Evolutionary conservation across 108 stramenopile species (phyloP), one percentile per base, ranked within the genome.

Genomic region (Skeletonema tropicum): DNA sequence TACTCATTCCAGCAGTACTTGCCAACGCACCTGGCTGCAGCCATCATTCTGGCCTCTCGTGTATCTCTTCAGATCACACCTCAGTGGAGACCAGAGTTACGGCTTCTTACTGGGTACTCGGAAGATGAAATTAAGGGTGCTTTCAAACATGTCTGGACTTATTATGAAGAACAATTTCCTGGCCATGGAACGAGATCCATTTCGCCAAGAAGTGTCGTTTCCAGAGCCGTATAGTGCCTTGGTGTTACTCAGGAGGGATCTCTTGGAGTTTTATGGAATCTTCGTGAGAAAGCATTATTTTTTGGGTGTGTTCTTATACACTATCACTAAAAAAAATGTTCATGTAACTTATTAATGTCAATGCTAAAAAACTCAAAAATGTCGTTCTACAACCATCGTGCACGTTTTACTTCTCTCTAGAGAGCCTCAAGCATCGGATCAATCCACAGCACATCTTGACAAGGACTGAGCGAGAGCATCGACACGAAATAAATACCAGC

Each of bases 151-250:
- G 87, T 96, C 35, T 94, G 91, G 91, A 58, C 73, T 17, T 94
- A 97, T 72, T 97, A 94, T 61, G 91, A 92, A 71, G 92, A 93
- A 65, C 94, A 97, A 71, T 97, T 94, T 77, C 93, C 94, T 21
- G 94, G 88, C 12, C 94, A 97, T 71, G 93, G 90, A 41, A 74
- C 89, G 8, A 70, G 95, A 68, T 86, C 90, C 3, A 92, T 90
- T 42, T 93, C 92, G 11, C 95, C 95, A 15, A 66, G 92, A 66
- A 91, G 91, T 77, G 94, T 96, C 7, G 52, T 55, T 2, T 55
- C 52, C 4, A 55, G 52, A 55, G 52, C 52, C 9, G 52, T 55
- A n/a, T 55, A 55, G 52, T n/a, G 21, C 19, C 52, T 25, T 55
- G 52, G 9, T 25, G 7, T 0, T 25, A 23, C 19, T 23, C 9